A percentile compares a stretch with the other conserved stretches of the same genome.
Conservation (phyloP, 108 stramenopile species). For the Pseudonitzschia multiseries region DNA sequence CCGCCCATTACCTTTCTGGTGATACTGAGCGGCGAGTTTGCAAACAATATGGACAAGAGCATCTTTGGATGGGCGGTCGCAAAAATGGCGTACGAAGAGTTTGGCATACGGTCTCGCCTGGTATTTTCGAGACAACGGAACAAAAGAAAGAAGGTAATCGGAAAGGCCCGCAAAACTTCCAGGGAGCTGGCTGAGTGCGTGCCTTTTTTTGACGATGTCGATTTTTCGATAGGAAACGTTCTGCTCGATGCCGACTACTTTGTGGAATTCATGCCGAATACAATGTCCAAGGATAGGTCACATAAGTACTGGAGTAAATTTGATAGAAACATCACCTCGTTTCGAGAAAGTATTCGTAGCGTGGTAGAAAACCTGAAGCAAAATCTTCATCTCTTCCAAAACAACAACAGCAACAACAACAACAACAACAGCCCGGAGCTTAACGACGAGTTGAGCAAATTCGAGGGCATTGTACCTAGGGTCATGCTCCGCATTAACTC, state of each 20-base stretch:
- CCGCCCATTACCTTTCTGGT: conserved; percentile 40
- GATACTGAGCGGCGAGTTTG: conserved; percentile 56
- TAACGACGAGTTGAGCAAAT: too few relatives aligned
- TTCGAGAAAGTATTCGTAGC: background rate
- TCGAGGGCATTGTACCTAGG: background rate
- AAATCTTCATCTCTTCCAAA: background rate
- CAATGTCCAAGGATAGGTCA: too few relatives aligned
- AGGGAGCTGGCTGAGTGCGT: conserved; percentile 12
- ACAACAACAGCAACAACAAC: background rate
- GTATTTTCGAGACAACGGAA: conserved; percentile 20
- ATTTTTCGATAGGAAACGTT: background rate
- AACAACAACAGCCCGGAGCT: too few relatives aligned
- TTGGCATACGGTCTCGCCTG: conserved; percentile 24
- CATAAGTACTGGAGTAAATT: too few relatives aligned
- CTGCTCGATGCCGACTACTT: background rate
- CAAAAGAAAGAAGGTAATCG: conserved; percentile 4
- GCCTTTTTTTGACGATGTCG: background rate
- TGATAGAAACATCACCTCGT: background rate
- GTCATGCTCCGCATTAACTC: conserved; percentile 5
- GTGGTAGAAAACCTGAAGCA: background rate
- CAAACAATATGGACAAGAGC: conserved; percentile 47
- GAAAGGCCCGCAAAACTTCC: conserved; percentile 28
- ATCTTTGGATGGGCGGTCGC: conserved; percentile 37
- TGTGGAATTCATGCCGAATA: background rate
- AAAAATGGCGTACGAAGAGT: conserved; percentile 36